Conservation (phyloP, 192 early-diverging fungal genomes). For the Globomyces pollinis-pini region DNA sequence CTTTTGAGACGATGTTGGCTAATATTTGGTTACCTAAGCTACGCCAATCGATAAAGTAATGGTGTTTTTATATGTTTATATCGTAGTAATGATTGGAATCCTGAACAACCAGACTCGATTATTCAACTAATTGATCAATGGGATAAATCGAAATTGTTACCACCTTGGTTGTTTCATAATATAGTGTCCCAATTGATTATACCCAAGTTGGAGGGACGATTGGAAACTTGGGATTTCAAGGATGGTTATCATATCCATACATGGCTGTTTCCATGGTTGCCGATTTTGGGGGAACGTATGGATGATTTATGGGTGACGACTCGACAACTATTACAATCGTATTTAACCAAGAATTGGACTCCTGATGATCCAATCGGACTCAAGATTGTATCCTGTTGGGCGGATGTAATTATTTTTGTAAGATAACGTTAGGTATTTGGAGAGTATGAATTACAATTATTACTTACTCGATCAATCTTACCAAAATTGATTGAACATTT, state of each 20-base stretch:
- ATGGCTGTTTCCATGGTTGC: slow-evolving; percentile 81
- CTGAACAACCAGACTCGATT: slow-evolving; percentile 55
- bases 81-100: slow-evolving; percentile 63
- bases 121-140: slow-evolving; percentile 65
- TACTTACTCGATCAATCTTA: slow-evolving; percentile 56
- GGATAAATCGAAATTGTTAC: slow-evolving; percentile 45
- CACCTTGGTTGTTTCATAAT: slow-evolving; percentile 64
- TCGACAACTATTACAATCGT: slow-evolving; percentile 50
- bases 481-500: slow-evolving; percentile 62
- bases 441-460: slow-evolving; percentile 44
- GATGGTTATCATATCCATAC: slow-evolving; percentile 55
- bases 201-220: slow-evolving; percentile 61
- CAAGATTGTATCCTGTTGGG: slow-evolving; percentile 52
- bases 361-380: slow-evolving; percentile 49
- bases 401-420: slow-evolving; percentile 33
- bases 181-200: slow-evolving; percentile 71
- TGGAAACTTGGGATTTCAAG: slow-evolving; percentile 59
- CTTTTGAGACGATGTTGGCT: slow-evolving; percentile 71
- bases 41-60: slow-evolving; percentile 71
- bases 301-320: slow-evolving; percentile 44
- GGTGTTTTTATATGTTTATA: slow-evolving; percentile 23
- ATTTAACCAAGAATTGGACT: slow-evolving; percentile 56
- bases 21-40: slow-evolving; percentile 70
- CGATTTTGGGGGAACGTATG: slow-evolving; percentile 45
- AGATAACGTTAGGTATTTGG: slow-evolving; percentile 48